These are phyloP conservation scores for Suillus hirtellus DNA, from an alignment of 768 basidiomycete species.

Conservation along the genomic window DNA sequence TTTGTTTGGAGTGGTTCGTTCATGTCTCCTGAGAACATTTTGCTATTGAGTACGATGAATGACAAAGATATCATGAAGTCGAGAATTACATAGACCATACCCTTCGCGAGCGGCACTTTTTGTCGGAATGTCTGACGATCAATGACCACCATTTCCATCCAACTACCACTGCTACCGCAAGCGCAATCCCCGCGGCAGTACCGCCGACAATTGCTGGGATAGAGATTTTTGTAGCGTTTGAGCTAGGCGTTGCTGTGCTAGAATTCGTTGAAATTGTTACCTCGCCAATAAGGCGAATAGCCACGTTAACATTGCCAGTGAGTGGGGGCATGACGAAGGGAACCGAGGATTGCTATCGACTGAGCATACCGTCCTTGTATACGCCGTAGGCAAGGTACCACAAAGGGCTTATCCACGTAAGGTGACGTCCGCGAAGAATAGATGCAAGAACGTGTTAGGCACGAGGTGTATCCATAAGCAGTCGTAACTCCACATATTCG, in stretches of 20 bases:
- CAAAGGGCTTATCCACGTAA: not conserved
- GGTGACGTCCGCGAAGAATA: not conserved
- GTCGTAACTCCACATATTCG: not conserved
- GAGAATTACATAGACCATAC: not conserved
- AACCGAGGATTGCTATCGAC: not conserved
- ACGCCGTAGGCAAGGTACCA: not conserved
- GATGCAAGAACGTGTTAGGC: not conserved
- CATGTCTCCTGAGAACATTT: conserved; percentile 1
- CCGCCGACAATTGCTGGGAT: conserved; percentile 54
- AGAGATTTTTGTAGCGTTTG: conserved; percentile 32
- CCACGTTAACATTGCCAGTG: not conserved
- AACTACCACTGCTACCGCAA: conserved; percentile 44
- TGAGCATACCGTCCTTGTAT: conserved; percentile 1
- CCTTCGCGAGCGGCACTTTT: not conserved
- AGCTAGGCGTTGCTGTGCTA: not conserved
- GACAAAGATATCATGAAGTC: not conserved
- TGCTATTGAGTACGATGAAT: conserved; percentile 4
- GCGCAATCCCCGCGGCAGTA: conserved; percentile 43
- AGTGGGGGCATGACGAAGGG: conserved; percentile 4
- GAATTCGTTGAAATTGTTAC: not conserved
- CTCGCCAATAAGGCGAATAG: not conserved
- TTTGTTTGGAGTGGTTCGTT: not conserved
- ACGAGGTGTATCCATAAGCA: not conserved
- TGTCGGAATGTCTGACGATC: not conserved
- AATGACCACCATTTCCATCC: conserved; percentile 50